These are phyloP conservation scores for Spirogloea muscicola DNA, from an alignment of 139 green algal species.

Conservation along the genomic window DNA sequence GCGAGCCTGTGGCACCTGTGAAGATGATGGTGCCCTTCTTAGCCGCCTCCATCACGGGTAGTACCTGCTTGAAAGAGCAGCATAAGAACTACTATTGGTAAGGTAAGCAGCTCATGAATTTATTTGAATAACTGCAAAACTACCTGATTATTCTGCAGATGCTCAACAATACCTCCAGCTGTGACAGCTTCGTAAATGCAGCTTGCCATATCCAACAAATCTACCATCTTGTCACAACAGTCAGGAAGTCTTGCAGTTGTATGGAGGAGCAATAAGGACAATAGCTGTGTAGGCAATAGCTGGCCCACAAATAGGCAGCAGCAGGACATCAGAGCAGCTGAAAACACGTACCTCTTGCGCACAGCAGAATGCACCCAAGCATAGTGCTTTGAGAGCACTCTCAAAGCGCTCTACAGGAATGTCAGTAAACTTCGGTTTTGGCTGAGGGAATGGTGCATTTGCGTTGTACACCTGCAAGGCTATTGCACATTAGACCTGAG, in stretches of 20 bases:
- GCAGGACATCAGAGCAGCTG: too few species aligned
- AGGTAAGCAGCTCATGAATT: background rate
- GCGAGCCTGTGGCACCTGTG: conserved; percentile 20
- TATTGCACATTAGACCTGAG: too few species aligned
- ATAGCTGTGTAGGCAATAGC: too few species aligned
- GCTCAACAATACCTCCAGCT: too few species aligned
- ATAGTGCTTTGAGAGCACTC: background rate
- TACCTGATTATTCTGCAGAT: too few species aligned
- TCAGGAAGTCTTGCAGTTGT: too few species aligned
- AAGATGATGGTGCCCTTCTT: conserved; percentile 36
- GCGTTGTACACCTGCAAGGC: conserved; percentile 41
- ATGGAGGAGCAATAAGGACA: too few species aligned
- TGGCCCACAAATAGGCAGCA: too few species aligned
- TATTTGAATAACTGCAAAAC: too few species aligned
- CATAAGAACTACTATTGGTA: background rate
- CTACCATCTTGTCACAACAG: too few species aligned
- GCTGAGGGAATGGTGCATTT: conserved; percentile 16
- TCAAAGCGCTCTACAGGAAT: conserved; percentile 28
- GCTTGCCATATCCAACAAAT: too few species aligned
- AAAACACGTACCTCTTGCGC: conserved; percentile 25
- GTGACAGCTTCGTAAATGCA: too few species aligned
- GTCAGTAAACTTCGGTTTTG: conserved; percentile 29
- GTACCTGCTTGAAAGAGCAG: conserved; percentile 14
- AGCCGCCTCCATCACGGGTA: conserved; percentile 10
- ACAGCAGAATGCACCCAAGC: conserved; percentile 16